Base-by-base conservation (phyloP, 2,329 filamentous ascomycete species). In the Aureobasidium leucospermi region DNA sequence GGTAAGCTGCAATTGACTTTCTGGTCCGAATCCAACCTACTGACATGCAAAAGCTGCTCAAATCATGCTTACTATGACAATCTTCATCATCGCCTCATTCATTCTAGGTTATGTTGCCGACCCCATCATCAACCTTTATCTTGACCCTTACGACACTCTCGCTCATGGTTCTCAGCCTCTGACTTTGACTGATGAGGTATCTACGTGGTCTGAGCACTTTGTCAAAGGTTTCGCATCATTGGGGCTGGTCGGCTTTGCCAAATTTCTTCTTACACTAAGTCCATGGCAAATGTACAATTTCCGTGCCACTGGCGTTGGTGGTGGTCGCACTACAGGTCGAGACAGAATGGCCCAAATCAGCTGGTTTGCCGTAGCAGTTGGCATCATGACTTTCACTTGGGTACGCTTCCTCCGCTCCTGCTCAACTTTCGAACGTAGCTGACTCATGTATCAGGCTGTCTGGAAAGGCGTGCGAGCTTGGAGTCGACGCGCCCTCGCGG, bases 51-150 rank as follows among this genome's bases (percentile, higher is more conserved):
- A 80, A 65, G 72, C 81, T 59, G 79, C 87, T 4, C 88, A 95
- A 68, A 76, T 90, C 32, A 70, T 75, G 1, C 76, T 97, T 66
- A 96, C 93, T 0, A 65, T 89, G 2, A 52, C 79, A 19, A 87
- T 96, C 63, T 82, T 96, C 64, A 60, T 90, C 38, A 63, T 85
- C 45, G 81, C 86, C 55, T 80, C 96, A 29, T 97, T 96, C 68
- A 41, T 89, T 0, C 83, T 97, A 59, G 94, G 94, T 43, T 97
- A 96, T 68, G 75, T 97, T 65, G 93, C 92, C 61, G 92, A 97
- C 73, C 92, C 92, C 1, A 90, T 97, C 62, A 87, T 97, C 71
- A 89, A 91, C 66, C 76, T 96, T 31, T 96, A 93, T 78, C 75
- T 93, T 58, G 90, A 96, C 68, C 91, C 91, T 0, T 75, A 75